phyloP scores from a whole-genome alignment of 768 basidiomycete genomes.

The Russula earlei region DNA sequence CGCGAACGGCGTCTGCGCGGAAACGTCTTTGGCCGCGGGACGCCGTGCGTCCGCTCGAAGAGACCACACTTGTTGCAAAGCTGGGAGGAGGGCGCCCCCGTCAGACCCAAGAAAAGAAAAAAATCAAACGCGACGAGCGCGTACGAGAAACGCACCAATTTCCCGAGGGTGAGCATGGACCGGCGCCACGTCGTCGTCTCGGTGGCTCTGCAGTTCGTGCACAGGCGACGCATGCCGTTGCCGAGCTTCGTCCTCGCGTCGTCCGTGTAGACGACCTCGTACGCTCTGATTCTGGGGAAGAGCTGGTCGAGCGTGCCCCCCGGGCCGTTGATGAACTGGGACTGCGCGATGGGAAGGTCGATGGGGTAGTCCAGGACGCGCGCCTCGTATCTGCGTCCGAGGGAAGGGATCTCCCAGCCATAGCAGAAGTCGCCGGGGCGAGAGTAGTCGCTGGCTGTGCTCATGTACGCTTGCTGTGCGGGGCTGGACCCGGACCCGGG shows the following conservation, averaged over 20 bases:
- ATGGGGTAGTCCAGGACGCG: neutral
- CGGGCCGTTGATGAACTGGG: neutral
- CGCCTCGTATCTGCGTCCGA: neutral
- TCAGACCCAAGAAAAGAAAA: no score
- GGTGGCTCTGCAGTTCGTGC: slow-evolving; percentile 77
- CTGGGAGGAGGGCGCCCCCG: no score
- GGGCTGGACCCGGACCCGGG: neutral
- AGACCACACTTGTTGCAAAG: slow-evolving; percentile 57
- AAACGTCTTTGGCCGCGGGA: slow-evolving; percentile 42
- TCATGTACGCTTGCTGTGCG: neutral
- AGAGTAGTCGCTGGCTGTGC: neutral
- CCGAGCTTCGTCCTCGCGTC: slow-evolving; percentile 72
- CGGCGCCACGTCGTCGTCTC: slow-evolving; percentile 76
- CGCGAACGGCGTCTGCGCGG: slow-evolving; percentile 1
- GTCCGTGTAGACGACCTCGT: slow-evolving; percentile 39
- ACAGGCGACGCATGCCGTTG: slow-evolving; percentile 61
- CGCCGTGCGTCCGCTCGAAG: slow-evolving; percentile 70
- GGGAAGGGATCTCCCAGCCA: neutral
- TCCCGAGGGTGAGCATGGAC: slow-evolving; percentile 65
- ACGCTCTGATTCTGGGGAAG: neutral
- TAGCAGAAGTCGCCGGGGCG: neutral
- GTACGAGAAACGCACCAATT: slow-evolving; percentile 38
- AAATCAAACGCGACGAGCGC: no score
- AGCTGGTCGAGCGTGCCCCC: neutral
- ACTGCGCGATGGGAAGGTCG: neutral